Evolutionary conservation across 495 filamentous ascomycete genomes (phyloP).

Genomic region (Astrothelium macrocarpum): DNA sequence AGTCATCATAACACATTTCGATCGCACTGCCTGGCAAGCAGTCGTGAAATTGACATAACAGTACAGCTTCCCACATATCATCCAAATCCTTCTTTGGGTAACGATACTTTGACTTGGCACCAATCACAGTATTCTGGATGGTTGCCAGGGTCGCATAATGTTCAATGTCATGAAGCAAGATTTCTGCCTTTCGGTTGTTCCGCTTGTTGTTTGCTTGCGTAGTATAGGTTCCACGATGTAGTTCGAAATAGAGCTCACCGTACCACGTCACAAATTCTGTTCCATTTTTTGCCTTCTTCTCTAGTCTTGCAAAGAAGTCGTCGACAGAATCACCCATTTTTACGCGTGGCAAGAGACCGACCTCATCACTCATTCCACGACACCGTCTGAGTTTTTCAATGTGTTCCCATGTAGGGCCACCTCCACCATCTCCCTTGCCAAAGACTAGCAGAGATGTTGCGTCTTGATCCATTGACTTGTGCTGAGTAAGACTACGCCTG

Average conservation of each 20-base stretch:
- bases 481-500: slow-evolving; percentile 77
- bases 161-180: slow-evolving; percentile 77
- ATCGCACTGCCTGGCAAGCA: slow-evolving; percentile 92
- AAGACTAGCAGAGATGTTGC: slow-evolving; percentile 81
- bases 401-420: slow-evolving; percentile 87
- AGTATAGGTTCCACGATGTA: slow-evolving; percentile 93
- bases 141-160: slow-evolving; percentile 80
- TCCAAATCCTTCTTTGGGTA: slow-evolving; percentile 91
- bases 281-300: slow-evolving; percentile 60
- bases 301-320: slow-evolving; percentile 81
- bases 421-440: slow-evolving; percentile 92
- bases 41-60: slow-evolving; percentile 95
- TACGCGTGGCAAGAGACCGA: slow-evolving; percentile 72
- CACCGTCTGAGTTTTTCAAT: slow-evolving; percentile 93
- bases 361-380: slow-evolving; percentile 81
- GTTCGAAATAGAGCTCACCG: slow-evolving; percentile 93
- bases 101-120: slow-evolving; percentile 44
- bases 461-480: slow-evolving; percentile 92
- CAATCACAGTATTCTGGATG: slow-evolving; percentile 43
- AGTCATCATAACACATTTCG: slow-evolving; percentile 95
- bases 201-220: slow-evolving; percentile 95
- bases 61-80: slow-evolving; percentile 78
- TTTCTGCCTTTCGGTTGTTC: slow-evolving; percentile 80
- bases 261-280: slow-evolving; percentile 91
- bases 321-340: slow-evolving; percentile 91